phyloP scores from a whole-genome alignment of 2,329 filamentous ascomycete species.

The Aspergillus candidus region DNA sequence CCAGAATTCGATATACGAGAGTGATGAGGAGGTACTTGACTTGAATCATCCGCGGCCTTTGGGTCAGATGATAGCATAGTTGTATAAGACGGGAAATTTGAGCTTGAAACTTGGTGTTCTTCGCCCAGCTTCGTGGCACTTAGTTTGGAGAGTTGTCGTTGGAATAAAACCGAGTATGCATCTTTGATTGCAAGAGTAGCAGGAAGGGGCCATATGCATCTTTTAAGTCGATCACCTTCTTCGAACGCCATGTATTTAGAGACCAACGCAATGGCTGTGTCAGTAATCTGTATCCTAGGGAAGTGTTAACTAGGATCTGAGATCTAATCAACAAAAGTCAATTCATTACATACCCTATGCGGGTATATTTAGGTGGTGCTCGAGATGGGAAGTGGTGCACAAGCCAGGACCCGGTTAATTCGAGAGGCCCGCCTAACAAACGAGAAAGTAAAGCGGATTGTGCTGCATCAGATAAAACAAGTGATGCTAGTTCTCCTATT shows the following conservation, averaged over 20 bases:
- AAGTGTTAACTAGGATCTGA: conserved; percentile 6
- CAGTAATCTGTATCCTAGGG: conserved; percentile 23
- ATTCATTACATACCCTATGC: conserved; percentile 50
- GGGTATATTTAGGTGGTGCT: conserved; percentile 55
- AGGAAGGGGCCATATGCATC: conserved; percentile 26
- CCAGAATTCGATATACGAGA: conserved; percentile 10
- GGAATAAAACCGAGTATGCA: conserved; percentile 26
- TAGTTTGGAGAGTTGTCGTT: conserved; percentile 23
- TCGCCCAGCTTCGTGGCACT: conserved; percentile 9
- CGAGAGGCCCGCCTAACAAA: conserved; percentile 45
- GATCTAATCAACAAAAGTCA: neutral
- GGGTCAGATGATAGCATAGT: conserved; percentile 10
- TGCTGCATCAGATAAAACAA: conserved; percentile 40
- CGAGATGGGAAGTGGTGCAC: conserved; percentile 55
- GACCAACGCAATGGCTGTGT: conserved; percentile 22
- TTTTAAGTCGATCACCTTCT: conserved; percentile 25
- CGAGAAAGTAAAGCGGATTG: conserved; percentile 40
- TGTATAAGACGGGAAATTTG: conserved; percentile 10
- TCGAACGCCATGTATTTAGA: conserved; percentile 24
- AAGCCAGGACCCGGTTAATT: conserved; percentile 52
- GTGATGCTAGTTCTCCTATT: conserved; percentile 43
- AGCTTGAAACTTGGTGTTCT: conserved; percentile 9
- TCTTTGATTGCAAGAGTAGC: conserved; percentile 30
- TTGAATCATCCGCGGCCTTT: conserved; percentile 13
- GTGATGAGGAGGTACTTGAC: conserved; percentile 13